Conservation (phyloP, 805 yeast species). For the Hanseniaspora pseudoguilliermondii region DNA sequence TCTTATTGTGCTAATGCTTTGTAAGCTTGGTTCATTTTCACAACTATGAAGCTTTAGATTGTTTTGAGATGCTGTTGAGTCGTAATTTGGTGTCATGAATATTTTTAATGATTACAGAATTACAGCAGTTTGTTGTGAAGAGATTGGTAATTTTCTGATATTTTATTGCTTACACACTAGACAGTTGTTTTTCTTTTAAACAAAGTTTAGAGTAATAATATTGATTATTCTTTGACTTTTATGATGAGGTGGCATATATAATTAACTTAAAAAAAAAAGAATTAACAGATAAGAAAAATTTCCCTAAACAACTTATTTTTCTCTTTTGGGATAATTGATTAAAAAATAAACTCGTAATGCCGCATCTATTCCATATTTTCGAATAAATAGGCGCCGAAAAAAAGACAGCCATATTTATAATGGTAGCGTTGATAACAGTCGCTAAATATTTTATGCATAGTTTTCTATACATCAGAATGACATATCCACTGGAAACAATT, state of each 20-base stretch:
- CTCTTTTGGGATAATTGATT: not conserved
- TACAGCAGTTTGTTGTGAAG: no score
- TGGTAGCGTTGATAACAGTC: no score
- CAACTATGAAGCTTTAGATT: not conserved
- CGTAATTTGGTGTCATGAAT: not conserved
- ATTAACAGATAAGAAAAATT: not conserved
- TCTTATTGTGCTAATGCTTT: constrained; percentile 2
- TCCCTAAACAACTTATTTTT: not conserved
- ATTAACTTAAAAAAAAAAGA: not conserved
- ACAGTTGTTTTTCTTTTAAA: no score
- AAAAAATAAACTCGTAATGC: not conserved
- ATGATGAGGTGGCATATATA: no score
- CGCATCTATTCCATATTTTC: not conserved
- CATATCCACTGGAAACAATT: no score
- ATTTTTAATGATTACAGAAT: no score
- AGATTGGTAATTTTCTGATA: no score
- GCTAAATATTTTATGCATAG: no score
- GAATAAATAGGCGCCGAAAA: not conserved
- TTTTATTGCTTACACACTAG: no score
- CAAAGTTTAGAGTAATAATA: no score
- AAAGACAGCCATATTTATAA: not conserved
- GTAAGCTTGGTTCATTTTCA: not conserved
- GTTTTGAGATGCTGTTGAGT: not conserved
- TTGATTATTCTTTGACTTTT: no score
- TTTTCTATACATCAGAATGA: no score